These are phyloP conservation scores for Aquilaria sinensis DNA, from an alignment of 345 rosid genomes.

Conservation along the genomic window DNA sequence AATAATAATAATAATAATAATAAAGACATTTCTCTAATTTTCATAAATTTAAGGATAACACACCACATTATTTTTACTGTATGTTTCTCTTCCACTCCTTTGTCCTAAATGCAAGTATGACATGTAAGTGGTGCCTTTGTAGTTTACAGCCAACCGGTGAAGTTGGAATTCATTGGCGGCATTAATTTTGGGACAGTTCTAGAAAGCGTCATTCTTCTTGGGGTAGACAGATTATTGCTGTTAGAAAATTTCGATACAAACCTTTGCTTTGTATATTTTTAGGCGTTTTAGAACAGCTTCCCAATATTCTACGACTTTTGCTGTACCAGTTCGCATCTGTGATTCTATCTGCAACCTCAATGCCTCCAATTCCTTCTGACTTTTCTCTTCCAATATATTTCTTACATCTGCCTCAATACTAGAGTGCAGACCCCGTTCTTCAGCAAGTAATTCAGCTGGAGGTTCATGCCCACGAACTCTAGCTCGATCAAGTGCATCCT, in stretches of 20 bases:
- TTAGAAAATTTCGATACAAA: slow-evolving; percentile 14
- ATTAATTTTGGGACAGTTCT: too few relatives aligned
- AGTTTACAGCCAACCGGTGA: too few relatives aligned
- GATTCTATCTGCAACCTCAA: slow-evolving; percentile 63
- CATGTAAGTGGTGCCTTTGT: too few relatives aligned
- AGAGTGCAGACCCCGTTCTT: slow-evolving; percentile 91
- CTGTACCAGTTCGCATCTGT: slow-evolving; percentile 84
- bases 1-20: slow-evolving; percentile 1
- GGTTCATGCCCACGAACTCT: slow-evolving; percentile 93
- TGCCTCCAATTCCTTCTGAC: slow-evolving; percentile 60
- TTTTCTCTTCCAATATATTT: slow-evolving; percentile 75
- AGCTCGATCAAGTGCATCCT: slow-evolving; percentile 87
- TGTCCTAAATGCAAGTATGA: too few relatives aligned
- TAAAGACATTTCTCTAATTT: neutral
- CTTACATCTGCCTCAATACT: slow-evolving; percentile 81
- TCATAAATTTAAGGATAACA: too few relatives aligned
- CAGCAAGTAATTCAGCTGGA: slow-evolving; percentile 86
- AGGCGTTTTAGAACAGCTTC: slow-evolving; percentile 91
- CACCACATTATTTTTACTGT: too few relatives aligned
- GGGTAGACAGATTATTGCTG: too few relatives aligned
- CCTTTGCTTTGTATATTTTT: slow-evolving; percentile 93
- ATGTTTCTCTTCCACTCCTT: too few relatives aligned
- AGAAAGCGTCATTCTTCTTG: too few relatives aligned
- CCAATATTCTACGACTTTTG: slow-evolving; percentile 97
- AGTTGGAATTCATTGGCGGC: too few relatives aligned